Base-by-base conservation (phyloP, 306 rosid species). In the Urtica urens region DNA sequence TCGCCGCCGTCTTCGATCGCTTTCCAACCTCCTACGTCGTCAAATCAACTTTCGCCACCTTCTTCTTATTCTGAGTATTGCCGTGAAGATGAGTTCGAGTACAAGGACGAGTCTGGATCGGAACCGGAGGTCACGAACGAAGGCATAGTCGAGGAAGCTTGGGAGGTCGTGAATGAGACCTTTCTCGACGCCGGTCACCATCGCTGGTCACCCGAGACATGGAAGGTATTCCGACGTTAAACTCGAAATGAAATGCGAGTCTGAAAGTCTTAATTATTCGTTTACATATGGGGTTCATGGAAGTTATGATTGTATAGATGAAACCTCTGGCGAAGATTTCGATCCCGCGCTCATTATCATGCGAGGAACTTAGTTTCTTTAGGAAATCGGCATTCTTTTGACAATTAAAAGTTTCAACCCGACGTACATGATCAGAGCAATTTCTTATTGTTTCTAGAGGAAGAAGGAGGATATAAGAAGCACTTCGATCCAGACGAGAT, bases 121-220 rank as follows among this genome's bases (percentile, higher is more conserved):
- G 71, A 72, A 33, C 19, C 52, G 40, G 72, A 64, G 53, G 75
- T 61, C 40, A 75, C 75, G 29, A 85, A 77, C 48, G 81, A 75
- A 55, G 85, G 77, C 20, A 74, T 90, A 24, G 97, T 90, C 18
- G 77, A 76, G 62, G 97, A 90, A 63, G 97, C 87, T 42, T 84
- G 97, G 97, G 82, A 85, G 58, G 85, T 85, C 66, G 95, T 85
- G 24, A 81, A 85, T 47, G 97, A 81, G 27, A 78, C 73, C 46
- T 90, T 72, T 51, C 80, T 90, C 21, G 80, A 66, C 54, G 19
- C 85, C 35, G 74, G 78, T 59, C 58, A 68, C 62, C 75, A 56
- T 53, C 83, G 75, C 23, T 84, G 94, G 81, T 79, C 87, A 14
- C 73, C 70, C 16, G 85, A 90, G 33, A 48, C 64, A 2, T 90